Evolutionary conservation across 768 basidiomycete species (phyloP).

Genomic region (Lactarius deliciosus): DNA sequence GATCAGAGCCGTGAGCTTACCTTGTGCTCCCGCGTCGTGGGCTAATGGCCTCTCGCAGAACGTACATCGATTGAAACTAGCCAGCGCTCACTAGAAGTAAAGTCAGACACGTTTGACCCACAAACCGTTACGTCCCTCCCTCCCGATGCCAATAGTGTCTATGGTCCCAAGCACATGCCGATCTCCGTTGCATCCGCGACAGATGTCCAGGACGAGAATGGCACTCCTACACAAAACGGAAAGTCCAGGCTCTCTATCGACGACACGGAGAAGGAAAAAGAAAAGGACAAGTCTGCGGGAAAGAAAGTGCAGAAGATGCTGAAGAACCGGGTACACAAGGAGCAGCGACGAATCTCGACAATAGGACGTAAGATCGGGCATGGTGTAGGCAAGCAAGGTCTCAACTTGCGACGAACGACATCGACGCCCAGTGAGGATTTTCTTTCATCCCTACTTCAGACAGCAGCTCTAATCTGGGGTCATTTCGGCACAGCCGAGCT

Average conservation of each 20-base stretch:
- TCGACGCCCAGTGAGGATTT: conserved; percentile 64
- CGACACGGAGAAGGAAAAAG: conserved; percentile 35
- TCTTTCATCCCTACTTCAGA: conserved; percentile 2
- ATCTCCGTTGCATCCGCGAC: conserved; percentile 8
- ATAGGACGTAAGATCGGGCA: conserved; percentile 77
- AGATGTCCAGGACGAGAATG: conserved; percentile 12
- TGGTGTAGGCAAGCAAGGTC: conserved; percentile 53
- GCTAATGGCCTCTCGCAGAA: conserved; percentile 15
- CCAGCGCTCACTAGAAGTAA: conserved; percentile 21
- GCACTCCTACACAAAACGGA: conserved; percentile 1
- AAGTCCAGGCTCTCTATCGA: conserved; percentile 20
- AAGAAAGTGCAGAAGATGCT: conserved; percentile 78
- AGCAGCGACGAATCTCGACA: conserved; percentile 68
- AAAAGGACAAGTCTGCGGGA: conserved; percentile 52
- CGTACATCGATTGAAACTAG: conserved; percentile 27
- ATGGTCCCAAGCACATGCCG: not conserved
- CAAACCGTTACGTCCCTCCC: conserved; percentile 4
- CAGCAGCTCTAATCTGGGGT: not conserved
- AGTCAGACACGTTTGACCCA: conserved; percentile 14
- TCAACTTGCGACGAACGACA: conserved; percentile 52
- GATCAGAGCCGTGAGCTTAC: conserved; percentile 27
- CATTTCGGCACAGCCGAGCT: conserved; percentile 12
- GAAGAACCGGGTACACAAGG: conserved; percentile 71
- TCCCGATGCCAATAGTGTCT: conserved; percentile 7
- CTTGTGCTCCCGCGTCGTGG: not conserved